A percentile compares a stretch with the other conserved stretches of the same genome.
These are phyloP conservation scores for Malus hybrid DNA, from an alignment of 331 rosid species.

Conservation along the genomic window DNA sequence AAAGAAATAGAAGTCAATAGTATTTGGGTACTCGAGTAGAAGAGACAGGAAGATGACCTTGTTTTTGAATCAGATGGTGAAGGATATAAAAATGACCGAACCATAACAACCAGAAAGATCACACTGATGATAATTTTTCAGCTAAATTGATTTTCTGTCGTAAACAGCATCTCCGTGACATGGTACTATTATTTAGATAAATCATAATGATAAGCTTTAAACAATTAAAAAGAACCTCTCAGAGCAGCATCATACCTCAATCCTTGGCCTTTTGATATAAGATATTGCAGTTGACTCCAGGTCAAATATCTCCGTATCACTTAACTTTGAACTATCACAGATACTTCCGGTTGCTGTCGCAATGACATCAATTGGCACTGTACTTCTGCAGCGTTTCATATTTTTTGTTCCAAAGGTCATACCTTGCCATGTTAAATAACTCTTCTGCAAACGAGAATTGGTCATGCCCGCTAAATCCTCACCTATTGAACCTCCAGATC, in stretches of 20 bases:
- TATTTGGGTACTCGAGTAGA: background rate
- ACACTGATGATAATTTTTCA: background rate
- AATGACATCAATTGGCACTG: conserved; percentile 46
- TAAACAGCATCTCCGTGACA: background rate
- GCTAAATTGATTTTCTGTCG: background rate
- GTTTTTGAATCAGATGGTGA: background rate
- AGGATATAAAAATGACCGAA: background rate
- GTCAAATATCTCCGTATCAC: conserved; percentile 51
- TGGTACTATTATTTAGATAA: background rate
- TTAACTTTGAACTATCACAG: conserved; percentile 38
- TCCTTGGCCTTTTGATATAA: conserved; percentile 47
- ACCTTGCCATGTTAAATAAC: conserved; percentile 54
- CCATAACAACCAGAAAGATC: background rate
- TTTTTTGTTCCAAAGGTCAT: conserved; percentile 50
- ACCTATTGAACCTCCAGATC: conserved; percentile 79
- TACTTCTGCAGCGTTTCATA: conserved; percentile 62
- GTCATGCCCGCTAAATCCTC: conserved; percentile 81
- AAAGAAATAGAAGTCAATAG: background rate
- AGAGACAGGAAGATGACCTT: background rate
- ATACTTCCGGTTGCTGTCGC: conserved; percentile 50
- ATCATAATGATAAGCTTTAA: background rate
- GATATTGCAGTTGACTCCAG: conserved; percentile 63
- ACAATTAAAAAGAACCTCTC: background rate
- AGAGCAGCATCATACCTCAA: conserved; percentile 39
- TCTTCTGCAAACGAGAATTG: conserved; percentile 65